Evolutionary conservation across 148 eudicot genomes (phyloP).

Genomic region (Nyssa sinensis): DNA sequence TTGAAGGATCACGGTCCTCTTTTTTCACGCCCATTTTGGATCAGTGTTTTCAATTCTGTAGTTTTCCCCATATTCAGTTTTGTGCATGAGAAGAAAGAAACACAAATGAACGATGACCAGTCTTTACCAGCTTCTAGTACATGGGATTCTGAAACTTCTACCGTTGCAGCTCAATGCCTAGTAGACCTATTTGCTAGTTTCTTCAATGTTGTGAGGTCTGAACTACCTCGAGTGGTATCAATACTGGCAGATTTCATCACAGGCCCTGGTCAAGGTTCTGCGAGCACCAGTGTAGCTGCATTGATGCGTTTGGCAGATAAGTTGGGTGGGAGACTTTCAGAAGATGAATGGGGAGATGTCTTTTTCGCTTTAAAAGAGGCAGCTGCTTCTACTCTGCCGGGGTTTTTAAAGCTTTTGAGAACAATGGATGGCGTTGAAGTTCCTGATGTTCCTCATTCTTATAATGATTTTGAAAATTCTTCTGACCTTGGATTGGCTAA

Average conservation of each 20-base stretch:
- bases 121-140: constrained; percentile 37
- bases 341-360: constrained; percentile 84
- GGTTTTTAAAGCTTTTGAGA: constrained; percentile 63
- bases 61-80: constrained; percentile 70
- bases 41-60: constrained; percentile 56
- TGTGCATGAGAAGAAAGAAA: constrained; percentile 41
- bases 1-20: constrained; percentile 96
- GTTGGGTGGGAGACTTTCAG: constrained; percentile 59
- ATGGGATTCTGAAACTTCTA: constrained; percentile 84
- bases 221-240: constrained; percentile 57
- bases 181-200: constrained; percentile 71
- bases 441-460: constrained; percentile 41
- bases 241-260: constrained; percentile 55
- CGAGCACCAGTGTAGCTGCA: constrained; percentile 72
- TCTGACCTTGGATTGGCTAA: constrained; percentile 45
- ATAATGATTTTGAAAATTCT: constrained; percentile 45
- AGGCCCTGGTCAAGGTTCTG: constrained; percentile 66
- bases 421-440: constrained; percentile 64
- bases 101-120: constrained; percentile 28
- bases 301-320: constrained; percentile 73
- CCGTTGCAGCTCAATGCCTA: constrained; percentile 70
- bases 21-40: constrained; percentile 84
- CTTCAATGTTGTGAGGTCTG: constrained; percentile 59
- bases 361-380: constrained; percentile 74
- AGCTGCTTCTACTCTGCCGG: constrained; percentile 61